Base-by-base conservation (phyloP, 1,139 yeast species). In the Suhomyces terraborum region DNA sequence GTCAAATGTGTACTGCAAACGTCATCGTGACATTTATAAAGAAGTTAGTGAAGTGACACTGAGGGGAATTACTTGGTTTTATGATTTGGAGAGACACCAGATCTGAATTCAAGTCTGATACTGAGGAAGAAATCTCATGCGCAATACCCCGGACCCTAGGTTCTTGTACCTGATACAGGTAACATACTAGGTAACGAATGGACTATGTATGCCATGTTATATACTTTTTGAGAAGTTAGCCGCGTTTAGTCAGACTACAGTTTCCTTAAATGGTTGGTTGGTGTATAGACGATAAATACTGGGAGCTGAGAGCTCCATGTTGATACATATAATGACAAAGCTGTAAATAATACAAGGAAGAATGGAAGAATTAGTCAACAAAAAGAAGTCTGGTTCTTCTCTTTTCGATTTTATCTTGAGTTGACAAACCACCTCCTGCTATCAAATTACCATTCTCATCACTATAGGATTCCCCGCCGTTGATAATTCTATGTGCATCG, bases 301-400 rank as follows among this genome's bases (percentile, higher is more conserved):
- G 26, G 19, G 35, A 12, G 14, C 16, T 23, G 13, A 16, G 6
- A 10, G 17, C 27, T 22, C 35, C 14, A 12, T 32, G 23, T 27
- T 36, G 34, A 13, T 36, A 36, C 39, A 36, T 36, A 36, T 30
- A 31, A 31, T 36, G 35, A 36, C 39, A 36, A 23, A 17, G 16
- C 18, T 13, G 13, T 23, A 12, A 33, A 25, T 26, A 26, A 34
- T 26, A 25, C 29, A 24, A 18, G 19, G 23, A 10, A 24, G 19
- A 24, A n/a, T 8, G 29, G 6, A n/a, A 12, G 38, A 53, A 59
- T 32, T 24, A 30, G 32, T 66, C 73, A 31, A 67, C 57, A 49
- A 61, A 69, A 59, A 69, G 56, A 43, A 68, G 54, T 41, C 76
- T 58, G 6, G 77, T 73, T 52, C 76, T 61, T 58, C 77, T 63